phyloP scores from a whole-genome alignment of 1,139 yeast species.

The Suzukiozyma palmioleophila region DNA sequence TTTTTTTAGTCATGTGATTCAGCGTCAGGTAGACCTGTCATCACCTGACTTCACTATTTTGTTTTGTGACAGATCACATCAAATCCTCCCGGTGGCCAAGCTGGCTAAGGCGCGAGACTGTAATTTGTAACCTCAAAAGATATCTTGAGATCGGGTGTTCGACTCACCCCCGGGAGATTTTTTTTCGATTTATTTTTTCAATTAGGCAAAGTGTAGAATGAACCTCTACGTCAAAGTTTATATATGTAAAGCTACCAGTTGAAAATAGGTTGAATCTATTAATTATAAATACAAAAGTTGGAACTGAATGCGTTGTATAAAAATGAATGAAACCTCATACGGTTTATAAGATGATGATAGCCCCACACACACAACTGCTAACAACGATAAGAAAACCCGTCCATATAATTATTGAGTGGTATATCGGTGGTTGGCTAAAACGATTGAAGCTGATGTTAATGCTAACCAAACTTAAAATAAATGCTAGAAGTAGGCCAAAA shows the following conservation, averaged over 20 bases:
- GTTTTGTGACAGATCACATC: not conserved
- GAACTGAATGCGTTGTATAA: not conserved
- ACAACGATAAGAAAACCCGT: constrained; percentile 26
- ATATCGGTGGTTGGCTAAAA: constrained; percentile 21
- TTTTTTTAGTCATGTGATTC: no score
- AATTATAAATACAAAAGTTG: not conserved
- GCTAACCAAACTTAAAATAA: constrained; percentile 31
- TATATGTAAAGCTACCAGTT: no score
- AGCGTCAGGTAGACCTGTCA: no score
- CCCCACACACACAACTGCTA: constrained; percentile 21
- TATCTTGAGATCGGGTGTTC: constrained; percentile 83
- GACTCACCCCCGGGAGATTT: constrained; percentile 78
- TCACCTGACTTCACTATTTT: no score
- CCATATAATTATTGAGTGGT: constrained; percentile 27
- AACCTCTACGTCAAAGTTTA: no score
- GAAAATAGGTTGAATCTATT: not conserved
- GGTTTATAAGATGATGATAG: constrained; percentile 4
- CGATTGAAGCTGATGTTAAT: constrained; percentile 28
- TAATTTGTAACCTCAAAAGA: constrained; percentile 46
- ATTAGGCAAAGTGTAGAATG: no score
- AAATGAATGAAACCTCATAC: constrained; percentile 3
- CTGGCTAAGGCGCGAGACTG: constrained; percentile 83
- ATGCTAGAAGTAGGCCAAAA: constrained; percentile 30
- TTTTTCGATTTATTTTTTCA: constrained; percentile 24
- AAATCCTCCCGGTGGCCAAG: constrained; percentile 68